Evolutionary conservation across 2,329 filamentous ascomycete species (phyloP), one percentile per base, ranked within the genome.

Genomic region (Leptographium galeiforme): DNA sequence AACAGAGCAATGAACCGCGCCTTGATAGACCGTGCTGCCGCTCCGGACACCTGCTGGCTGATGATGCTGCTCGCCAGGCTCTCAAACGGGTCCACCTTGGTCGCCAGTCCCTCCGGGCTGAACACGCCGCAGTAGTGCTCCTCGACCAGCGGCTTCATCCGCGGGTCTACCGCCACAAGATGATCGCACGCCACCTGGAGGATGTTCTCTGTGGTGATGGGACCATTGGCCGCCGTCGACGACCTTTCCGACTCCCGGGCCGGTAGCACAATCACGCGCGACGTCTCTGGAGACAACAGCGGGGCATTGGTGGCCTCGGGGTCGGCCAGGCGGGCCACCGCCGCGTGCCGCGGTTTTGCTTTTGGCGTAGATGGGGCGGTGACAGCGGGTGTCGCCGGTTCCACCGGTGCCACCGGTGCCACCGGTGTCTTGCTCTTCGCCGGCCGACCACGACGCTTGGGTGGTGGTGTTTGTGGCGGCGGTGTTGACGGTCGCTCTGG

Each of bases 21-120:
- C 66, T 91, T 90, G 70, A 98, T 97, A 7, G 87, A 87, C 60
- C 81, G 85, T 13, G 93, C 93, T 0, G 93, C 93, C 7, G 89
- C 89, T 18, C 91, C 89, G 1, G 89, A 95, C 19, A 98, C 91
- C 71, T 98, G 93, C 69, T 97, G 93, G 52, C 88, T 89, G 61
- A 97, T 95, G 64, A 98, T 96, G 51, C 89, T 86, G 66, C 85
- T 90, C 41, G 81, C 78, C 38, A 98, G 75, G 54, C 81, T 83
- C 61, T 85, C 84, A 63, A 96, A 98, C 0, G 93, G 93, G 67
- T 97, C 89, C 56, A 96, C 80, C 58, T 81, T 75, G 67, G 96
- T 89, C 33, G 84, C 80, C n/a, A 97, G 71, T 0, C 89, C 89
- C 57, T 85, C 83, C 0, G 88, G 78, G 1, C 83, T 86, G 69